Conservation (phyloP, 2,329 filamentous ascomycete species). For the Penicillium sp. region DNA sequence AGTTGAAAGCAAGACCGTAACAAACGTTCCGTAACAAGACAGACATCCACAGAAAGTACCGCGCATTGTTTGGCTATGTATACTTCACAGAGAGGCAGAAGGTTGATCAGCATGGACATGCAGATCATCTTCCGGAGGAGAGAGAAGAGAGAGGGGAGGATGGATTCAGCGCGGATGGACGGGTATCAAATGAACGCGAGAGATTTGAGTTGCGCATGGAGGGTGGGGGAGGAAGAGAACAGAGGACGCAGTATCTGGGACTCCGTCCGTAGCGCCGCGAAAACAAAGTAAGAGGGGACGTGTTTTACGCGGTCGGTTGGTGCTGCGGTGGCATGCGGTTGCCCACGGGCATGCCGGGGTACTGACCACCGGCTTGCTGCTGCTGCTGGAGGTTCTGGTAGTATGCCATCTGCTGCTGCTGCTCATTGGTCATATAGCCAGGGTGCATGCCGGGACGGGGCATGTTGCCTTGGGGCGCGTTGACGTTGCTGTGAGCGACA, state of each 20-base stretch:
- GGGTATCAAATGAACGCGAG: conserved; percentile 40
- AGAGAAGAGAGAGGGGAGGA: conserved; percentile 14
- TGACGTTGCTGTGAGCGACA: conserved; percentile 71
- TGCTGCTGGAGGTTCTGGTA: conserved; percentile 76
- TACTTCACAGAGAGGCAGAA: conserved; percentile 17
- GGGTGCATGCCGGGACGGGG: conserved; percentile 65
- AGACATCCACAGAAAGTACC: conserved; percentile 7
- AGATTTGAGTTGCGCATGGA: conserved; percentile 20
- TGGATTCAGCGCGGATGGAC: conserved; percentile 30
- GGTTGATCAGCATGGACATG: conserved; percentile 2
- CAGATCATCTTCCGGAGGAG: conserved; percentile 5
- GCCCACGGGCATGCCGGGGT: conserved; percentile 71
- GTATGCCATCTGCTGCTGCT: conserved; percentile 76
- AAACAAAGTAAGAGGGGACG: conserved; percentile 15
- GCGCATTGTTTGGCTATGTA: conserved; percentile 23
- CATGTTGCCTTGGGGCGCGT: conserved; percentile 65
- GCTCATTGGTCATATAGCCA: conserved; percentile 65
- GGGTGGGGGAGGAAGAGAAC: conserved; percentile 25
- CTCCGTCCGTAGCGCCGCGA: conserved; percentile 18
- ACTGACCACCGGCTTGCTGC: conserved; percentile 65
- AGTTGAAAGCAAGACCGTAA: conserved; percentile 9
- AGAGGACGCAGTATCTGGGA: conserved; percentile 27
- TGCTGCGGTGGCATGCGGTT: conserved; percentile 78
- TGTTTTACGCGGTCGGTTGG: conserved; percentile 68
- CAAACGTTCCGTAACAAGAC: conserved; percentile 14